Evolutionary conservation across 1,284 basidiomycete genomes (phyloP), one percentile per base, ranked within the genome.

Genomic region (Rugiboletus extremiorientalis): DNA sequence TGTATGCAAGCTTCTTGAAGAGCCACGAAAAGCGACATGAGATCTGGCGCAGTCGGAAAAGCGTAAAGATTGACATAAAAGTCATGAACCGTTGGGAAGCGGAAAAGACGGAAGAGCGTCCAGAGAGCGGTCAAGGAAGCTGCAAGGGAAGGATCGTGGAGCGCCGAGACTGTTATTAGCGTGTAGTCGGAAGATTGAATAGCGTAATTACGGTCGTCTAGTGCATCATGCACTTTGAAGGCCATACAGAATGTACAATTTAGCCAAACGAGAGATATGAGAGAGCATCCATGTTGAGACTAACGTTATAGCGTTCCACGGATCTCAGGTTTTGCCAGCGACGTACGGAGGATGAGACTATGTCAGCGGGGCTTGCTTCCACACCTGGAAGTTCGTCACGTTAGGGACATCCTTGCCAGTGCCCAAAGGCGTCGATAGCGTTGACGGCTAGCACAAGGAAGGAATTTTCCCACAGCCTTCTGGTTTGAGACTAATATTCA

Each of bases 301-400:
- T 25, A 11, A 46, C 25, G 1, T 5, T 2, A 16, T 12, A 9
- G 38, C 63, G 65, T 6, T 5, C 1, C n/a, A 55, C 47, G 30
- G n/a, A 30, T 25, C 41, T 15, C 30, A 65, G 52, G 12, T 57
- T 45, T 49, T 33, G 9, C 63, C 63, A 65, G 22, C 6, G 12
- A 23, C 58, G 34, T 41, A 63, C 12, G 27, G 63, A 45, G 6
- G 25, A n/a, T 1, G 60, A 54, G 40, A 63, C 25, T 4, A 20
- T 46, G 20, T 55, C 45, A 12, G 20, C 22, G 18, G 7, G 5
- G 28, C 23, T 50, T 10, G 40, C 10, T 27, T 5, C 12, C 15
- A 42, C 15, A 52, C 40, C 2, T 18, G 6, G 16, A 64, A 48
- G 43, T 34, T 5, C 2, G 34, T 43, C 30, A 64, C 34, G 12